Conservation (phyloP, 352 stramenopile species). For the Phytophthora pistaciae region DNA sequence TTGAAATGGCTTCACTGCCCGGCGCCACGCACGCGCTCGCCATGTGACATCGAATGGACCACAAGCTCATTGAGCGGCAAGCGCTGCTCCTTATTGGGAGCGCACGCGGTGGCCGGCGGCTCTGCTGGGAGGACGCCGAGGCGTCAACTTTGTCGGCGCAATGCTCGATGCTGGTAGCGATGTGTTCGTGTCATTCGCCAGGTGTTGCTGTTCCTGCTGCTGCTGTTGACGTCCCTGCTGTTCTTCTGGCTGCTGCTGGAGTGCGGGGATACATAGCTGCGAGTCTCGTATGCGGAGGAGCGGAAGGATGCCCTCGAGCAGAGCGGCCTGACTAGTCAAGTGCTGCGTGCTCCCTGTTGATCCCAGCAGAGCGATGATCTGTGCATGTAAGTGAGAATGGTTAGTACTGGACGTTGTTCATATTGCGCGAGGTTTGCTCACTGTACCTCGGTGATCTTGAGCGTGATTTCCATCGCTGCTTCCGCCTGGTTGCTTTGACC, state of each 20-base stretch:
- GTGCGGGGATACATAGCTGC: slow-evolving; percentile 13
- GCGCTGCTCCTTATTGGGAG: slow-evolving; percentile 12
- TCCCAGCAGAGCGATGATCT: slow-evolving; percentile 35
- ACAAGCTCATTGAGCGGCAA: not conserved
- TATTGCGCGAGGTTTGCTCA: not conserved
- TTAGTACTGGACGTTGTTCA: not conserved
- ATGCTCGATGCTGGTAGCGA: not conserved
- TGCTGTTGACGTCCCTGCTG: not conserved
- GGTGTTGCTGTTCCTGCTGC: not conserved
- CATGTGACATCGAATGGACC: slow-evolving; percentile 6
- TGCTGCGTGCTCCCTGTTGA: slow-evolving; percentile 21
- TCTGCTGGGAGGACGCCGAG: slow-evolving; percentile 15
- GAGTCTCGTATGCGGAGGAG: slow-evolving; percentile 31
- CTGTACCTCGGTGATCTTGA: slow-evolving; percentile 36
- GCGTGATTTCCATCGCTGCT: slow-evolving; percentile 29
- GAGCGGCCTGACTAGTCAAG: slow-evolving; percentile 28
- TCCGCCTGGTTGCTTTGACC: slow-evolving; percentile 18
- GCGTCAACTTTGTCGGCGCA: slow-evolving; percentile 2
- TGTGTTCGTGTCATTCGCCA: not conserved
- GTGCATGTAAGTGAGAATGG: not conserved
- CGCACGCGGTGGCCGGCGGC: slow-evolving; percentile 1
- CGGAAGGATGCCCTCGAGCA: slow-evolving; percentile 31
- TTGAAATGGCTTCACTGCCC: slow-evolving; percentile 39
- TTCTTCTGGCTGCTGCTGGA: slow-evolving; percentile 12
- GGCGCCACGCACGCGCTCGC: not conserved